Conservation (phyloP, 1,284 basidiomycete species). For the Ceratobasidium sp. region DNA sequence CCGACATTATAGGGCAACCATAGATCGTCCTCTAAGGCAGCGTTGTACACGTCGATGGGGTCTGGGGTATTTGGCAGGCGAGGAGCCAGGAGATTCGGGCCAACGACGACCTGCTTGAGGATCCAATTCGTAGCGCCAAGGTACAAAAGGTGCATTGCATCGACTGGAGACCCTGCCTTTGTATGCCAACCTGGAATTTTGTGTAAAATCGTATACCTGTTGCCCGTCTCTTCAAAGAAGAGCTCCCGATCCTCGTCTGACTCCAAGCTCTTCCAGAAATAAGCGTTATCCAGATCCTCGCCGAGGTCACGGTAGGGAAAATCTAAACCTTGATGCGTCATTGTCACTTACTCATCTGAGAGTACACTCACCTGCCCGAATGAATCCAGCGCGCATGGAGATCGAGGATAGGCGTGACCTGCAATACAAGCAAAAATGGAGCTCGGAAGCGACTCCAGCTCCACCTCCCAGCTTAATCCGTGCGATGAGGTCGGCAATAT, state of each 20-base stretch:
- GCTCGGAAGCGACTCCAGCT: conserved; percentile 14
- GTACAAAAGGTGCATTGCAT: no score
- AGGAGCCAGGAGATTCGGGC: no score
- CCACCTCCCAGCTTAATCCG: conserved; percentile 36
- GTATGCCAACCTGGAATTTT: no score
- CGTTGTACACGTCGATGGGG: conserved; percentile 15
- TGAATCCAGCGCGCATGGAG: not conserved
- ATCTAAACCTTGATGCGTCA: not conserved
- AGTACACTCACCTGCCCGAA: not conserved
- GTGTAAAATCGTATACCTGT: conserved; percentile 24
- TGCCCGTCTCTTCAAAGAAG: conserved; percentile 21
- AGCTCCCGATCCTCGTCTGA: not conserved
- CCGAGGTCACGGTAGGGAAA: conserved; percentile 3
- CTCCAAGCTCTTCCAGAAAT: conserved; percentile 9
- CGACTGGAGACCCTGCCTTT: no score
- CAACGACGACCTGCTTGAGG: no score
- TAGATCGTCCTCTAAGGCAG: not conserved
- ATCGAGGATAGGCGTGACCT: not conserved
- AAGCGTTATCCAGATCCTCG: conserved; percentile 18
- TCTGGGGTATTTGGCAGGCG: not conserved
- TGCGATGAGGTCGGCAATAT: conserved; percentile 9
- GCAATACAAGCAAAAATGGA: no score
- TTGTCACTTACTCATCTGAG: no score
- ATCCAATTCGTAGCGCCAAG: no score
- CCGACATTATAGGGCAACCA: conserved; percentile 27